These are phyloP conservation scores for Pyrus bretschneideri DNA, from an alignment of 306 rosid species.

Conservation along the genomic window DNA sequence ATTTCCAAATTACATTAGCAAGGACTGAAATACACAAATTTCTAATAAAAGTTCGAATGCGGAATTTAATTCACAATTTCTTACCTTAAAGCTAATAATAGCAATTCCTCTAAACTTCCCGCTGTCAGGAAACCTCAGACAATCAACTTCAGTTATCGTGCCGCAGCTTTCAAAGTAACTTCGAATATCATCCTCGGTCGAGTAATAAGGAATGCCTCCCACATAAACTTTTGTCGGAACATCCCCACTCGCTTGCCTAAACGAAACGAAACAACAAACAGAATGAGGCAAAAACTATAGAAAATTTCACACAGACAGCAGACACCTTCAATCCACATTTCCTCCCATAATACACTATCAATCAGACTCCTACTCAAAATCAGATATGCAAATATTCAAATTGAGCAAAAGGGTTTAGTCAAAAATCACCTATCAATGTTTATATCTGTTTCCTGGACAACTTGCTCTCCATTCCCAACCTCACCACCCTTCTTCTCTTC, in stretches of 20 bases:
- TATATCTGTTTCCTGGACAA: constrained; percentile 24
- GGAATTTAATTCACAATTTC: constrained; percentile 2
- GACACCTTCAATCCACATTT: neutral
- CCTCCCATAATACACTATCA: neutral
- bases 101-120: constrained; percentile 97
- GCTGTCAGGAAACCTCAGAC: constrained; percentile 84
- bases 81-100: constrained; percentile 76
- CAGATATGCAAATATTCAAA: neutral
- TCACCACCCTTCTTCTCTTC: constrained; percentile 24
- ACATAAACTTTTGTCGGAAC: constrained; percentile 67
- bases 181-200: constrained; percentile 83
- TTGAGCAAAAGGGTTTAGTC: neutral
- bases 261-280: constrained; percentile 17
- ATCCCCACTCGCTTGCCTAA: constrained; percentile 40
- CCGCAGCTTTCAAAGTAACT: constrained; percentile 89
- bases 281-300: neutral
- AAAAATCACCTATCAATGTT: constrained; percentile 39
- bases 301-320: neutral
- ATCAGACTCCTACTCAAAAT: neutral
- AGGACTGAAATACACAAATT: neutral
- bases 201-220: constrained; percentile 94
- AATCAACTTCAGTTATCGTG: constrained; percentile 75
- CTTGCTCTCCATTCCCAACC: constrained; percentile 22
- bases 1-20: neutral
- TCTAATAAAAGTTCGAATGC: neutral